Evolutionary conservation across 2,329 filamentous ascomycete species (phyloP).

Genomic region (Fusarium devonianum): DNA sequence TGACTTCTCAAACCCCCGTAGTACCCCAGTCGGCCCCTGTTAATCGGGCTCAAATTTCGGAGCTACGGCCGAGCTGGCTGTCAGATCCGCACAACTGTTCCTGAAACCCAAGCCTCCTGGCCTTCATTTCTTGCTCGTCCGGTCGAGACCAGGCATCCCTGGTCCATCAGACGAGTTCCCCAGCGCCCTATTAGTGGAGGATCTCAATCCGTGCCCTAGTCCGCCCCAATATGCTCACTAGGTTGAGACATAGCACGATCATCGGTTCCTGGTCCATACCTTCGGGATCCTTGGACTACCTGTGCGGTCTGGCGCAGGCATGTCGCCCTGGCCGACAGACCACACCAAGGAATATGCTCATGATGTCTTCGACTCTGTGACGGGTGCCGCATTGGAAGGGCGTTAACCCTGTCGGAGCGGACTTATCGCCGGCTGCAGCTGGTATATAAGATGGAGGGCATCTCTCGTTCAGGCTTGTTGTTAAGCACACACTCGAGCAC

Average conservation of each 20-base stretch:
- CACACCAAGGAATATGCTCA: constrained; percentile 24
- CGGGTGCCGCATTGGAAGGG: constrained; percentile 5
- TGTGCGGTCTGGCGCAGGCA: constrained; percentile 17
- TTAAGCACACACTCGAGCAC: constrained; percentile 11
- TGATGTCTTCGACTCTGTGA: constrained; percentile 4
- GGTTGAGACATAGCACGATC: constrained; percentile 30
- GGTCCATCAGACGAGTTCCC: constrained; percentile 30
- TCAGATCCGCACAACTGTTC: constrained; percentile 34
- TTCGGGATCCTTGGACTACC: constrained; percentile 22
- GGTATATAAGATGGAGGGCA: constrained; percentile 26
- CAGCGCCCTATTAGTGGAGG: constrained; percentile 38
- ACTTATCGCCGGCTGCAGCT: not conserved
- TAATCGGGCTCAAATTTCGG: constrained; percentile 36
- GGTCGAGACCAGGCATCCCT: constrained; percentile 31
- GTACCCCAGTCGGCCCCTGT: constrained; percentile 19
- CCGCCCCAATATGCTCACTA: constrained; percentile 27
- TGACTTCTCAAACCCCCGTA: constrained; percentile 9
- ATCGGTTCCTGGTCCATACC: constrained; percentile 22
- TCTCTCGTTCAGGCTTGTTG: not conserved
- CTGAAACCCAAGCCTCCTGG: constrained; percentile 36
- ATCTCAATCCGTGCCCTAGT: constrained; percentile 28
- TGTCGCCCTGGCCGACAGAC: constrained; percentile 15
- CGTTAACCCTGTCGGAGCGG: not conserved
- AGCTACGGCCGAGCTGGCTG: constrained; percentile 24
- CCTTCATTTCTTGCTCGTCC: constrained; percentile 36